Conservation (phyloP, 1,284 basidiomycete species). For the Ganoderma sinense region DNA sequence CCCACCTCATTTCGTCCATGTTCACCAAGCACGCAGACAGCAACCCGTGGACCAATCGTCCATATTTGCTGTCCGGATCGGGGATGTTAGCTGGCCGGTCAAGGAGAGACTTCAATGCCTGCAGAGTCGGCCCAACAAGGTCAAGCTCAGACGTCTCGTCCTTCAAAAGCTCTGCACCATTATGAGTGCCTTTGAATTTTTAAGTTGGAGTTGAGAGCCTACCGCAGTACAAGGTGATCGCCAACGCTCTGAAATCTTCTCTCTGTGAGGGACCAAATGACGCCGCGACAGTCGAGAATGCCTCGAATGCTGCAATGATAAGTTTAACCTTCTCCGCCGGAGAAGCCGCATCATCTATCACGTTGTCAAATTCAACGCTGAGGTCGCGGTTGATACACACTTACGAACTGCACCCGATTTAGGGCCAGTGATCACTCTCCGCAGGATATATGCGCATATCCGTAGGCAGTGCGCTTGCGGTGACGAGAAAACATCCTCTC, state of each 20-base stretch:
- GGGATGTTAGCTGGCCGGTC: slow-evolving; percentile 48
- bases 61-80: slow-evolving; percentile 51
- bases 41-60: slow-evolving; percentile 82
- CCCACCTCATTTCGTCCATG: slow-evolving; percentile 91
- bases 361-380: background rate
- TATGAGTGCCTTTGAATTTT: background rate
- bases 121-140: slow-evolving; percentile 80
- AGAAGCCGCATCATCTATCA: slow-evolving; percentile 35
- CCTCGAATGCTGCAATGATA: slow-evolving; percentile 72
- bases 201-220: slow-evolving; percentile 12
- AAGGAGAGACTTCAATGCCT: slow-evolving; percentile 79
- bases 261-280: slow-evolving; percentile 62
- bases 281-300: slow-evolving; percentile 70
- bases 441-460: slow-evolving; percentile 83
- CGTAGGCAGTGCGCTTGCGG: slow-evolving; percentile 78
- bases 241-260: slow-evolving; percentile 84
- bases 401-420: slow-evolving; percentile 64
- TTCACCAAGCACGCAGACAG: slow-evolving; percentile 87
- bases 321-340: slow-evolving; percentile 67
- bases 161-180: slow-evolving; percentile 73
- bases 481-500: slow-evolving; percentile 48
- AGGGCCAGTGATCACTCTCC: slow-evolving; percentile 69
- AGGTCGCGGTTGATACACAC: slow-evolving; percentile 36
- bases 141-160: slow-evolving; percentile 86
- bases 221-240: slow-evolving; percentile 85